These are phyloP conservation scores for Ananas comosus DNA, from an alignment of 176 grass and related monocot species.

Conservation along the genomic window DNA sequence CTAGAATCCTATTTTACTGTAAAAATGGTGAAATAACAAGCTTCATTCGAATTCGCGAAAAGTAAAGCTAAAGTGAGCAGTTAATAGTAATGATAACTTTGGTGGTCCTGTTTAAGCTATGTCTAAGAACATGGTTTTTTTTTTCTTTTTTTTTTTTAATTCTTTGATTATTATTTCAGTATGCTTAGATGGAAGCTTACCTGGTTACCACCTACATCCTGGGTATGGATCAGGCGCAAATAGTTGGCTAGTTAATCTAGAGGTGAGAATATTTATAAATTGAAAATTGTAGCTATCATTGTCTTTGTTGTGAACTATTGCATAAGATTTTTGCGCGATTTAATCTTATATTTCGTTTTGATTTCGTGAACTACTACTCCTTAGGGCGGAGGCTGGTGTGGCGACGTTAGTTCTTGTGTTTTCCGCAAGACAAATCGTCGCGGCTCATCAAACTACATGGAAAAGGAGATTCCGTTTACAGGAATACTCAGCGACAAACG, in stretches of 20 bases:
- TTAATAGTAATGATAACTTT: no score
- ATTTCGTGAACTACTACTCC: background rate
- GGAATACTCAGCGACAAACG: constrained; percentile 75
- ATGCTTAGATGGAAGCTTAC: constrained; percentile 90
- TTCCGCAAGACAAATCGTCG: constrained; percentile 51
- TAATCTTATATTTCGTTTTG: background rate
- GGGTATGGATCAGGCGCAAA: constrained; percentile 90
- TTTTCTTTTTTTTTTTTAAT: background rate
- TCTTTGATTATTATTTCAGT: constrained; percentile 32
- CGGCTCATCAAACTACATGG: constrained; percentile 77
- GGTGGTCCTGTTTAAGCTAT: constrained; percentile 3
- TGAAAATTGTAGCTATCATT: background rate
- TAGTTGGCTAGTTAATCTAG: constrained; percentile 82
- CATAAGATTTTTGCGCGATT: background rate
- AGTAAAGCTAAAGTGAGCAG: no score
- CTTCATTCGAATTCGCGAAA: no score
- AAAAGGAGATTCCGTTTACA: constrained; percentile 52
- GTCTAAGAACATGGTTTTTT: no score
- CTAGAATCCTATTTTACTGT: no score
- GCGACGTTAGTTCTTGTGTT: constrained; percentile 43
- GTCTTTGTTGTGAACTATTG: background rate
- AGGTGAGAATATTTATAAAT: constrained; percentile 37
- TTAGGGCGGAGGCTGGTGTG: constrained; percentile 95
- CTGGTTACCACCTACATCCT: constrained; percentile 75
- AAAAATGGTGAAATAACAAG: no score